These are phyloP conservation scores for Hyaloscypha hepaticicola DNA, from an alignment of 495 filamentous ascomycete species.

Conservation along the genomic window DNA sequence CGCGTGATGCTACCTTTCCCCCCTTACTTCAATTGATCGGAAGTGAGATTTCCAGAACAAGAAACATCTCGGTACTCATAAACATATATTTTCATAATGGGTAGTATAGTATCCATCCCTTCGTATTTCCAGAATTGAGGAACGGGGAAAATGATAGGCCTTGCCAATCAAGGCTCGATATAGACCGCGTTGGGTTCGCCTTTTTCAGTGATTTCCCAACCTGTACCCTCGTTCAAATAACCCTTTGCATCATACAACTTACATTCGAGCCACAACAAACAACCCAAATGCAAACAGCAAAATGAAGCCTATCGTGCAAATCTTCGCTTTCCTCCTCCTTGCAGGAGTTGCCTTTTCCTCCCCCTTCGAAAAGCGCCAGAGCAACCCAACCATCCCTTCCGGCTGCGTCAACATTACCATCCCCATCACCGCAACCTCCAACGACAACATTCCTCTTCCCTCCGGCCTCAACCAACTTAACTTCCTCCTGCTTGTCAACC, in stretches of 20 bases:
- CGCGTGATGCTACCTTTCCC: too few relatives aligned
- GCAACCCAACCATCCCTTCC: neutral
- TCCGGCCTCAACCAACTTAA: constrained; percentile 28
- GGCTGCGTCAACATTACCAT: constrained; percentile 39
- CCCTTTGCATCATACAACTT: neutral
- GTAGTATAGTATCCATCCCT: too few relatives aligned
- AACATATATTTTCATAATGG: too few relatives aligned
- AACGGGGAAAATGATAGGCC: too few relatives aligned
- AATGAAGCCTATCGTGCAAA: neutral
- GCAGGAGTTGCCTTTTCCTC: neutral
- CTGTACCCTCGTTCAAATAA: too few relatives aligned
- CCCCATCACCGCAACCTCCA: constrained; percentile 34
- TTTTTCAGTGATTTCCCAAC: too few relatives aligned
- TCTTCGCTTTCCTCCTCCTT: neutral
- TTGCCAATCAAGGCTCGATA: too few relatives aligned
- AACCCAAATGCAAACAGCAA: neutral
- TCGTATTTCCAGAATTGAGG: too few relatives aligned
- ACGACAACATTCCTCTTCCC: constrained; percentile 33
- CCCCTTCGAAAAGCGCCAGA: neutral
- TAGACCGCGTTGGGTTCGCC: too few relatives aligned
- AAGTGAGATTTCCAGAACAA: too few relatives aligned
- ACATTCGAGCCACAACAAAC: neutral
- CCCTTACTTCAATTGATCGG: too few relatives aligned
- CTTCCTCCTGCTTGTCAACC: constrained; percentile 34
- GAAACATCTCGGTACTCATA: too few relatives aligned